These are phyloP conservation scores for Calonectria ilicicola DNA, from an alignment of 2,329 filamentous ascomycete genomes.

Conservation along the genomic window DNA sequence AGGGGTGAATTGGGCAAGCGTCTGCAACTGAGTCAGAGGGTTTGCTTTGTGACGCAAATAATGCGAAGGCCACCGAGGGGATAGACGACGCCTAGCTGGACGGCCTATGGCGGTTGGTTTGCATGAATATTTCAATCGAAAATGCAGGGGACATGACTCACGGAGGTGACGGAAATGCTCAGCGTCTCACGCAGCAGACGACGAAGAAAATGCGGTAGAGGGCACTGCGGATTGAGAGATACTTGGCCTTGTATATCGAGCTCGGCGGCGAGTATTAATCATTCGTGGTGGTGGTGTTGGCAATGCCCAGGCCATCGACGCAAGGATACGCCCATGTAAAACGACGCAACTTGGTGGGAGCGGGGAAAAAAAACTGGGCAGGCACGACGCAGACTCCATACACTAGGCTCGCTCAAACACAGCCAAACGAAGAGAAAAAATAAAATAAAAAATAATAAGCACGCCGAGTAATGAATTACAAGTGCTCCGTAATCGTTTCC, in stretches of 20 bases:
- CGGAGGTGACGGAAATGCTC: not conserved
- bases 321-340: conserved; percentile 4
- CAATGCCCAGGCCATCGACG: not conserved
- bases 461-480: conserved; percentile 16
- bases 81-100: not conserved
- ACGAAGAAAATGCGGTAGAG: not conserved
- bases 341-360: not conserved
- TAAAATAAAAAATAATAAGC: not conserved
- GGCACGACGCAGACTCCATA: not conserved
- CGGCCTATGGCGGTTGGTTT: not conserved
- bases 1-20: not conserved
- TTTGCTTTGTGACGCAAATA: not conserved
- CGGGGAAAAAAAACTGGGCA: conserved; percentile 12
- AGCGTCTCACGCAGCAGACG: not conserved
- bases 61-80: not conserved
- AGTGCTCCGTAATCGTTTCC: conserved; percentile 16
- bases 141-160: not conserved
- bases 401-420: not conserved
- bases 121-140: conserved; percentile 14
- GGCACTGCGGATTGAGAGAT: not conserved
- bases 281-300: conserved; percentile 7
- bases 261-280: not conserved
- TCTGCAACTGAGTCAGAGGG: conserved; percentile 8
- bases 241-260: conserved; percentile 6
- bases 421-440: too few species aligned